Base-by-base conservation (phyloP, 495 filamentous ascomycete genomes). In the Echria macrotheca region DNA sequence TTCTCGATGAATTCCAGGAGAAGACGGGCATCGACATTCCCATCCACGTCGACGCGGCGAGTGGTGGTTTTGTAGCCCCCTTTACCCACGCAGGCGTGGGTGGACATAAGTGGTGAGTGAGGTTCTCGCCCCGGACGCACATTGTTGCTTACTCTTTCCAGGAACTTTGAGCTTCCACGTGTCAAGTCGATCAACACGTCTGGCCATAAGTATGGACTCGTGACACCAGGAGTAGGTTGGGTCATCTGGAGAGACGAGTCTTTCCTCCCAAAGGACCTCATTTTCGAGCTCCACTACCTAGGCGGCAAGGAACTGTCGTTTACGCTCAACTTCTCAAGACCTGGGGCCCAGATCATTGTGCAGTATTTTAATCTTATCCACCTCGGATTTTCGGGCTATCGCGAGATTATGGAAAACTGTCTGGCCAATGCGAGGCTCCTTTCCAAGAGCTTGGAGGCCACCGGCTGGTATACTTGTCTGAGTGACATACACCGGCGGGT, bases 331-430 rank as follows among this genome's bases (percentile, higher is more conserved):
- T 89, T 89, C 65, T 85, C 81, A 2, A 75, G 85, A 1, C 85
- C 85, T 0, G 84, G 82, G 11, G 80, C 79, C 0, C 85, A 88
- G 50, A 73, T 88, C 24, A 77, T 87, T 42, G 85, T 73, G 6
- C 85, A 89, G 59, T 89, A 89, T 61, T 89, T 79, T 63, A 88
- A 88, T 59, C 73, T 89, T 11, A 82, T 88, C 42, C 82, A 86
- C 53, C 77, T 89, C 4, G 85, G 85, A 4, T 82, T 79, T 63
- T 65, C 69, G 0, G 85, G 85, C 19, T 89, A 81, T 59, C 72
- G 67, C 35, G 61, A 70, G 26, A 76, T 87, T 50, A 85, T 88
- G 80, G 80, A 85, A 54, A 87, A 84, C 55, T 78, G 81, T 50
- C 66, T 89, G n/a, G 58, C 74, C 25, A 87, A 87, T 48, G 84